Evolutionary conservation across 768 basidiomycete species (phyloP).

Genomic region (Chiua virens): DNA sequence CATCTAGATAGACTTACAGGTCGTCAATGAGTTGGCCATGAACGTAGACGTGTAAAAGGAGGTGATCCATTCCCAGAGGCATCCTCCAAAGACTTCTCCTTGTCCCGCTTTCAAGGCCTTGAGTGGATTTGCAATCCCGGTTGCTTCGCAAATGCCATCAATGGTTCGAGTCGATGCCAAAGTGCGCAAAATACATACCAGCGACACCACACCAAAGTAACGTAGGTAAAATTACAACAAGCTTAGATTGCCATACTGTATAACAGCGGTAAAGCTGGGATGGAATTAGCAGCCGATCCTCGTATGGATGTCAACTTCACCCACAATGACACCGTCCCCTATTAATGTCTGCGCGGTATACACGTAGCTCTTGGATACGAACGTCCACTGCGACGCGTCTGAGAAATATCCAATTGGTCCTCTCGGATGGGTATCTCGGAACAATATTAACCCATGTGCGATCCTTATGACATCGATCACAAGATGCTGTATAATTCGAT

Average conservation of each 20-base stretch:
- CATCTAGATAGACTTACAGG: too few species aligned
- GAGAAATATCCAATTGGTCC: slow-evolving; percentile 26
- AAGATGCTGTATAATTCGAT: slow-evolving; percentile 11
- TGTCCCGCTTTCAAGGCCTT: too few species aligned
- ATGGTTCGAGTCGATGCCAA: too few species aligned
- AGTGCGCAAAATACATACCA: slow-evolving; percentile 7
- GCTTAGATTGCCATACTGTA: slow-evolving; percentile 25
- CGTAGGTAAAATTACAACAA: slow-evolving; percentile 21
- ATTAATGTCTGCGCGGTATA: slow-evolving; percentile 20
- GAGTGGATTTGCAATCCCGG: too few species aligned
- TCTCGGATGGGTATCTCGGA: slow-evolving; percentile 17
- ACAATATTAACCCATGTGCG: slow-evolving; percentile 18
- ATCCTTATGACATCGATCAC: slow-evolving; percentile 15
- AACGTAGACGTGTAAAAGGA: too few species aligned
- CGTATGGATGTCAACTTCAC: neutral
- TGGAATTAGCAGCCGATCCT: neutral
- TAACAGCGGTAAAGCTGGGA: slow-evolving; percentile 20
- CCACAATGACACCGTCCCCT: slow-evolving; percentile 24
- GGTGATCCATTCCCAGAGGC: too few species aligned
- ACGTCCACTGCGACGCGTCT: slow-evolving; percentile 18
- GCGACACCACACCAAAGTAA: slow-evolving; percentile 26
- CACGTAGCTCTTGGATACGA: slow-evolving; percentile 23
- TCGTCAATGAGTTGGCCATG: too few species aligned
- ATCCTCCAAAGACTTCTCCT: too few species aligned
- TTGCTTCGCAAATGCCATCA: too few species aligned